Percentiles rank a stretch among this genome's conserved stretches.
Evolutionary conservation across 2,329 filamentous ascomycete species (phyloP).

Genomic region (Hirsutella rhossiliensis): DNA sequence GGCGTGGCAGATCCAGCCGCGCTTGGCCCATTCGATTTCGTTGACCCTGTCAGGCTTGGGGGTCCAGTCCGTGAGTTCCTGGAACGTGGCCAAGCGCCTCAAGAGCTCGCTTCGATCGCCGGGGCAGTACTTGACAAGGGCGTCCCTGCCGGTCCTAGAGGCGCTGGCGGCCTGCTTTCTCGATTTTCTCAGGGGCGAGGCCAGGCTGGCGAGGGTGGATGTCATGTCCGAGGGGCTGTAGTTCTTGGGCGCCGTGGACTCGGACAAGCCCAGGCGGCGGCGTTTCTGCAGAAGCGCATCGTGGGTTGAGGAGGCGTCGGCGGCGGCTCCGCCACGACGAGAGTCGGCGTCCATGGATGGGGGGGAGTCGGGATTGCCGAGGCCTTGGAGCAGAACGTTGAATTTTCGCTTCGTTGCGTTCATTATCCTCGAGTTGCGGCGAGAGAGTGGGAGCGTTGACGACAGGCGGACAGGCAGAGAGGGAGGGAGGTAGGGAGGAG

Average conservation of each 20-base stretch:
- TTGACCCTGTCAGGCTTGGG: conserved; percentile 77
- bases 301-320: conserved; percentile 11
- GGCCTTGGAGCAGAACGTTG: conserved; percentile 59
- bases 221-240: conserved; percentile 7
- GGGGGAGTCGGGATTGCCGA: conserved; percentile 30
- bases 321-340: conserved; percentile 5
- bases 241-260: conserved; percentile 22
- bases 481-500: too few relatives aligned
- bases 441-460: neutral
- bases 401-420: conserved; percentile 78
- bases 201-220: conserved; percentile 7
- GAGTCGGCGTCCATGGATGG: conserved; percentile 10
- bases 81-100: conserved; percentile 71
- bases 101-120: conserved; percentile 77
- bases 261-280: conserved; percentile 34
- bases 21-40: conserved; percentile 89
- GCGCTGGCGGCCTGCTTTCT: conserved; percentile 2
- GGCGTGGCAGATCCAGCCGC: conserved; percentile 79
- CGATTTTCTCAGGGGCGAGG: conserved; percentile 2
- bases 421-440: conserved; percentile 27
- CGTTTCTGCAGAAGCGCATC: conserved; percentile 38
- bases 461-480: too few relatives aligned
- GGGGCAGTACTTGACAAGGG: conserved; percentile 62
- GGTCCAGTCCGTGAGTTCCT: conserved; percentile 87
- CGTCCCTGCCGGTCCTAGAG: conserved; percentile 10